Evolutionary conservation across 2,329 filamentous ascomycete genomes (phyloP), one percentile per base, ranked within the genome.

Genomic region (Penicillium sp.): DNA sequence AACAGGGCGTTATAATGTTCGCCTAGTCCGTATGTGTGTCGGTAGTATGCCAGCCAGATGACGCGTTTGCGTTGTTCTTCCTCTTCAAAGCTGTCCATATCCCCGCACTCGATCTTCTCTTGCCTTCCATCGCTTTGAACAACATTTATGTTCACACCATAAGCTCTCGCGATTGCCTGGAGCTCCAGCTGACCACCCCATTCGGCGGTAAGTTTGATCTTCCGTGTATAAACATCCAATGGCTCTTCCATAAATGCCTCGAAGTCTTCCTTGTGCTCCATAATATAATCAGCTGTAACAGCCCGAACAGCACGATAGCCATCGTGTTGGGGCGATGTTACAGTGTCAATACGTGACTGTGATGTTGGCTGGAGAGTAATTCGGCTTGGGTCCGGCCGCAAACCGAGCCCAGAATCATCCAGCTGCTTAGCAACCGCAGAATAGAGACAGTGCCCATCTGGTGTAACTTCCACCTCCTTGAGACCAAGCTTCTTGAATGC

Each of bases 111-210:
- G 58, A 97, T 90, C 62, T 83, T 87, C 71, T 96, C 91, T 53
- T 90, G 86, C 52, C 87, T 79, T 4, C 92, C 91, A 70, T 93
- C 89, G 67, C 83, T 83, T 63, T 97, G 92, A 58, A 99, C 78
- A 11, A 99, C 89, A 67, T 87, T 86, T 58, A 97, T 93, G 67
- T 88, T 84, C 10, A 94, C 85, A 3, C 84, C 84, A 66, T 95
- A 97, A 51, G 84, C 85, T 70, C 85, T 87, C 47, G 93, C 90
- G 70, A 99, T 80, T 21, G 94, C 94, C 72, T 87, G 81, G 52
- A 99, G 75, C 79, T 99, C 94, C 59, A 97, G 75, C 78, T 97
- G 91, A 0, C 94, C 94, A 46, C 94, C 94, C 94, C 94, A 99
- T 75, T 96, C 93, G 0, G 91, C 92, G 45, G 92, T 97, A 54